Percentiles rank a stretch among this genome's conserved stretches.
Conservation (phyloP, 805 yeast species). For the Jamesozyma lodderae region DNA sequence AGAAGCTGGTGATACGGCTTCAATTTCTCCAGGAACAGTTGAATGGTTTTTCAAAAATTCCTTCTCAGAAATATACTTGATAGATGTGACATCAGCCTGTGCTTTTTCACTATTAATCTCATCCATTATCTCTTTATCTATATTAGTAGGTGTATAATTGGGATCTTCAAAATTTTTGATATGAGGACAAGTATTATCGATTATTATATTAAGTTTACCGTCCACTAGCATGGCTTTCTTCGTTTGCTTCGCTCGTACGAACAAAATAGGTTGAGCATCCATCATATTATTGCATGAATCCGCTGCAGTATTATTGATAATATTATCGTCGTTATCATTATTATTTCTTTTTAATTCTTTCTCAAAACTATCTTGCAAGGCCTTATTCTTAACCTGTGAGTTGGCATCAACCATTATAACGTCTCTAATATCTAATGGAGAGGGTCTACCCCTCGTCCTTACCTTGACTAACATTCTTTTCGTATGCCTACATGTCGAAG, state of each 20-base stretch:
- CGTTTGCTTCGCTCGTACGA: conserved; percentile 20
- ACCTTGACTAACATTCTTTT: conserved; percentile 76
- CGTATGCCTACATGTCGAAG: conserved; percentile 77
- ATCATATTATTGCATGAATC: conserved; percentile 12
- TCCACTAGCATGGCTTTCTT: conserved; percentile 23
- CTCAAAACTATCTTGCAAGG: conserved; percentile 4
- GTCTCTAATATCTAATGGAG: conserved; percentile 36
- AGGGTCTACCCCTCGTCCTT: conserved; percentile 83
- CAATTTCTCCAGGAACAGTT: too few relatives aligned
- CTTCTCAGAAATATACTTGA: conserved; percentile 20
- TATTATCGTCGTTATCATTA: conserved; percentile 6
- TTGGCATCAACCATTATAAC: conserved; percentile 27
- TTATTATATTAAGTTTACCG: conserved; percentile 24
- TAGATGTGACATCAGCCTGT: background rate
- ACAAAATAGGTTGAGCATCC: conserved; percentile 26
- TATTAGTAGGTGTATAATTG: too few relatives aligned
- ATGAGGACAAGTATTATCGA: conserved; percentile 11
- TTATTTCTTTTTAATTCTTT: background rate
- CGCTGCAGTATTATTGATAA: background rate
- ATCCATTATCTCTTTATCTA: background rate
- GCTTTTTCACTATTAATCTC: background rate
- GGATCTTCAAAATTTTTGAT: too few relatives aligned
- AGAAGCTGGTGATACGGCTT: too few relatives aligned
- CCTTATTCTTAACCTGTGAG: conserved; percentile 16
- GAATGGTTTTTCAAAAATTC: conserved; percentile 19